Evolutionary conservation across 148 eudicot species (phyloP).

Genomic region (Vaccinium myrtillus): DNA sequence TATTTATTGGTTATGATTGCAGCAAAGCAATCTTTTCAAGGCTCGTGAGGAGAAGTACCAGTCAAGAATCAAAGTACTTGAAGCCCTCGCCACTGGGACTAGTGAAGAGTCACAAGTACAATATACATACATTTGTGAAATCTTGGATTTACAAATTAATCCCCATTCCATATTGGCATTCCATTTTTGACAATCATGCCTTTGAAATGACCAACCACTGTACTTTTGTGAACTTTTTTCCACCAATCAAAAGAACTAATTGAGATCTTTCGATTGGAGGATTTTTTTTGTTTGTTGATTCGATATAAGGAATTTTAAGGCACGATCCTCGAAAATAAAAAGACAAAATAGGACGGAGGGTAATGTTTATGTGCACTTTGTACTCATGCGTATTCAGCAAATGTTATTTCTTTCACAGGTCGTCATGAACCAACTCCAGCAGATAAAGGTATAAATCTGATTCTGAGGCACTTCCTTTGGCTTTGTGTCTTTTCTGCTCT

Average conservation of each 20-base stretch:
- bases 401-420: slow-evolving; percentile 39
- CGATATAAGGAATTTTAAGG: background rate
- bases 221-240: background rate
- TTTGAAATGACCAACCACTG: background rate
- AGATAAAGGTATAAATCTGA: slow-evolving; percentile 55
- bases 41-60: slow-evolving; percentile 87
- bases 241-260: background rate
- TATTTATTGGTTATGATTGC: slow-evolving; percentile 17
- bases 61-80: slow-evolving; percentile 83
- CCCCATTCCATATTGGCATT: background rate
- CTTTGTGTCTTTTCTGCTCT: background rate
- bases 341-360: background rate
- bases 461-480: background rate
- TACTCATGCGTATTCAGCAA: slow-evolving; percentile 3
- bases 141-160: background rate
- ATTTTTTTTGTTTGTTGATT: background rate
- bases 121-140: background rate
- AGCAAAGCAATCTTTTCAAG: slow-evolving; percentile 89
- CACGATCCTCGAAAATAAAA: background rate
- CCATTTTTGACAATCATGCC: background rate
- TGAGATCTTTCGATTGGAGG: background rate
- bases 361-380: slow-evolving; percentile 5
- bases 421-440: slow-evolving; percentile 68
- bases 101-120: slow-evolving; percentile 80
- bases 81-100: slow-evolving; percentile 85